Base-by-base conservation (phyloP, 2,329 filamentous ascomycete species). In the Ophiostoma australiae region DNA sequence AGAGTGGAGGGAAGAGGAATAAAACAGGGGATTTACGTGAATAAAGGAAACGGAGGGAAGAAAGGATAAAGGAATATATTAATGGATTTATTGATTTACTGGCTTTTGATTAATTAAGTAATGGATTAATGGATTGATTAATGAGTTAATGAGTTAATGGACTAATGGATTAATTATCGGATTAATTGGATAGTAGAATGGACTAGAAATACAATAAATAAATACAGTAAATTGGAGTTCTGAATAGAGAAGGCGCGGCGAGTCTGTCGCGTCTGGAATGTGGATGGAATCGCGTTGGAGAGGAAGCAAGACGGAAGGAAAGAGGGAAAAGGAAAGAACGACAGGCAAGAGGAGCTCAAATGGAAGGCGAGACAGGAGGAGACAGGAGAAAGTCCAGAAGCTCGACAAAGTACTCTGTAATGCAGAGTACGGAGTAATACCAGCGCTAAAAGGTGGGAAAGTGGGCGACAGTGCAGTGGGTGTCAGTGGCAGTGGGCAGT, bases 231-330 rank as follows among this genome's bases (percentile, higher is more conserved):
- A 27, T 23, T 13, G 17, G n/a, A 23, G 17, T 17, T 8, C 20
- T 55, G 10, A 23, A 27, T 27, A 58, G 52, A 27, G 52, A 27
- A 58, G 52, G 52, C 52, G 52, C 52, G 52, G 52, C n/a, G 44
- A n/a, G 44, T 48, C 44, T 41, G 39, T 41, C 52, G 52, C 52
- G 52, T 58, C 52, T 48, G 52, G 52, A 58, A 58, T 58, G 52
- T 48, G 41, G 35, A 37, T n/a, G 44, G 52, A 58, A 58, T 58
- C 52, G 52, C 23, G 52, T 17, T 48, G 44, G 6, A 11, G 37
- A 39, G 37, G 13, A 11, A 39, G 8, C 2, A 7, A 7, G 11
- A 39, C 4, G 27, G 27, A 31, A 31, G 27, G 27, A 31, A 31
- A 31, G 27, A 41, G 39, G 39, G 10, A 41, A 3, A 41, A 1